Evolutionary conservation across 169 alveolate genomes (phyloP).

Genomic region (Plasmodium vivax): DNA sequence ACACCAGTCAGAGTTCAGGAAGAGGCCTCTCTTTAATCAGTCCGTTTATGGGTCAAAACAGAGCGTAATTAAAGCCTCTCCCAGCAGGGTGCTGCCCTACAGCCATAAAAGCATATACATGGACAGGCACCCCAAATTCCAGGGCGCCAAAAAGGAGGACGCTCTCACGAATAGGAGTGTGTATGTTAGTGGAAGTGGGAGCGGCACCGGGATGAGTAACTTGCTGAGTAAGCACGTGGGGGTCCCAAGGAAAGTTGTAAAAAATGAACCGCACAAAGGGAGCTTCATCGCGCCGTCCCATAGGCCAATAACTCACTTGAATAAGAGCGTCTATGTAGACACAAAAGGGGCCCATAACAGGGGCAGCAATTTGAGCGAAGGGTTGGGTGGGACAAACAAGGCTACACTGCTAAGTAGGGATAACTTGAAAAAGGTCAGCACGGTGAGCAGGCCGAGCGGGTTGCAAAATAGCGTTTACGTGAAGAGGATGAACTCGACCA

Average conservation of each 20-base stretch:
- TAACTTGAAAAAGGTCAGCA: background rate
- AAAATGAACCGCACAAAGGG: conserved; percentile 17
- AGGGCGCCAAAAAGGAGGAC: conserved; percentile 2
- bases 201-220: background rate
- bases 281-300: background rate
- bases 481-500: conserved; percentile 16
- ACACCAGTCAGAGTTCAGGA: conserved; percentile 13
- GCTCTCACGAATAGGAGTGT: background rate
- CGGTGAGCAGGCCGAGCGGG: background rate
- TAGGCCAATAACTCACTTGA: background rate
- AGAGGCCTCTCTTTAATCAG: conserved; percentile 8
- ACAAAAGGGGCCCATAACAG: conserved; percentile 10
- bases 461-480: conserved; percentile 32
- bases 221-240: background rate
- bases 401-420: conserved; percentile 9
- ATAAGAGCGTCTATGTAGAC: conserved; percentile 39
- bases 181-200: background rate
- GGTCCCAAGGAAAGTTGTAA: background rate
- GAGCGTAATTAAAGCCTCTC: conserved; percentile 13
- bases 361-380: conserved; percentile 1
- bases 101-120: conserved; percentile 20
- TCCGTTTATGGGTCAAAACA: conserved; percentile 17
- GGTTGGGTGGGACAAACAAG: background rate
- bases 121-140: conserved; percentile 5
- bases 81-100: background rate